Evolutionary conservation across 78 protist genomes (phyloP).

Genomic region (Chrysochromulina parva): DNA sequence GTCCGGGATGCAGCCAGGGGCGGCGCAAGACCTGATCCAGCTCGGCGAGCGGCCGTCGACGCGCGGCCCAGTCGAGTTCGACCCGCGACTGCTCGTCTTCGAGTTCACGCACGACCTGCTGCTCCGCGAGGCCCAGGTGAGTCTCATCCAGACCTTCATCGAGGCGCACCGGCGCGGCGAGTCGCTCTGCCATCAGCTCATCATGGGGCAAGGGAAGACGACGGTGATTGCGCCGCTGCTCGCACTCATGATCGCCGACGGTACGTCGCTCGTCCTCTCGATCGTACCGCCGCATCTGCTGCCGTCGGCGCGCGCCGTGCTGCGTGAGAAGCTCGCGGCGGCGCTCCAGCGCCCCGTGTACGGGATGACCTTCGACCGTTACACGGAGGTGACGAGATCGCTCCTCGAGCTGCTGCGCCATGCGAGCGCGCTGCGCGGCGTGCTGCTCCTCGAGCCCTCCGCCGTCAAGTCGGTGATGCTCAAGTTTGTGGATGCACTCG

Average conservation of each 20-base stretch:
- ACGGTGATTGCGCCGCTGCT: conserved; percentile 79
- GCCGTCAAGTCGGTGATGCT: conserved; percentile 63
- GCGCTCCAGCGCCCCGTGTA: conserved; percentile 39
- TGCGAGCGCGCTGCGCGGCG: neutral
- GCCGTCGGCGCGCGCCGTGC: neutral
- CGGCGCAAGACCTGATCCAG: too few species aligned
- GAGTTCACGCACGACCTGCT: neutral
- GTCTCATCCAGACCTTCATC: neutral
- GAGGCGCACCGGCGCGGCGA: neutral
- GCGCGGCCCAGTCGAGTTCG: neutral
- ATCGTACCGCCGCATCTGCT: conserved; percentile 11
- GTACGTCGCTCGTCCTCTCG: neutral
- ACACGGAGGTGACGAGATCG: neutral
- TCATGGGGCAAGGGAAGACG: conserved; percentile 86
- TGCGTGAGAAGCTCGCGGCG: neutral
- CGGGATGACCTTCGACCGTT: conserved; percentile 56
- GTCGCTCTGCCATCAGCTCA: conserved; percentile 65
- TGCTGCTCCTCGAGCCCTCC: neutral
- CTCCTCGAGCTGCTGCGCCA: neutral
- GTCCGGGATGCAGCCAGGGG: too few species aligned
- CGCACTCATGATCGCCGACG: conserved; percentile 67
- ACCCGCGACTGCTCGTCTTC: neutral
- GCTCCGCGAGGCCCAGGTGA: neutral
- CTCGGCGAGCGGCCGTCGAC: neutral
- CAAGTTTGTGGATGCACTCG: conserved; percentile 64